These are phyloP conservation scores for Scedosporium apiospermum DNA, from an alignment of 2,329 filamentous ascomycete species.

Conservation along the genomic window DNA sequence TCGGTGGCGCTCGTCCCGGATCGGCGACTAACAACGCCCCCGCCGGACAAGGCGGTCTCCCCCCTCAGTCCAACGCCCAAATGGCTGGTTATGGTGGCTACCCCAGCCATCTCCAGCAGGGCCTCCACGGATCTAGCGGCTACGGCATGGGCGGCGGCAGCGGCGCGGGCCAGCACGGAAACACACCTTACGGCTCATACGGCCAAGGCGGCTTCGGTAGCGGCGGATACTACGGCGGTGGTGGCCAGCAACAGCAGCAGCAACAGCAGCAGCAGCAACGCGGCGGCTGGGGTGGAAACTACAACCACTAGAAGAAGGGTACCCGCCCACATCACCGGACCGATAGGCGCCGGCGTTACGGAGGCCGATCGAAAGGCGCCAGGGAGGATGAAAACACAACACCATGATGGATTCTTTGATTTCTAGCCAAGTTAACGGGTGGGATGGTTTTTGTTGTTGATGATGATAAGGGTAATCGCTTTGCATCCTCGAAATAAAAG, in stretches of 20 bases:
- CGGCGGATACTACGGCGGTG: conserved; percentile 35
- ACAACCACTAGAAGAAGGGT: conserved; percentile 30
- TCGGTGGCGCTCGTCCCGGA: conserved; percentile 46
- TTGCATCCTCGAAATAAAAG: not conserved
- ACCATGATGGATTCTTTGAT: not conserved
- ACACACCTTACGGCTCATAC: conserved; percentile 38
- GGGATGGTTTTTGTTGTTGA: not conserved
- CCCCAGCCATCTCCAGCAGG: conserved; percentile 44
- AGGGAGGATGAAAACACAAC: not conserved
- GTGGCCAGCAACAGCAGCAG: conserved; percentile 23
- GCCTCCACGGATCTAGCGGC: conserved; percentile 42
- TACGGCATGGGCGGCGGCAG: conserved; percentile 45
- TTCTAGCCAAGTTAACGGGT: not conserved
- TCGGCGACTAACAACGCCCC: conserved; percentile 46
- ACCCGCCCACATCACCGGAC: not conserved
- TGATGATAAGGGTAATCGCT: not conserved
- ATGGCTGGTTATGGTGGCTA: conserved; percentile 48
- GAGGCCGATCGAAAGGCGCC: not conserved
- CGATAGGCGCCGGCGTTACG: not conserved
- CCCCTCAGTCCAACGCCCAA: conserved; percentile 46
- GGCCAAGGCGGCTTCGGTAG: conserved; percentile 34
- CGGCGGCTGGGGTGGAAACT: conserved; percentile 52
- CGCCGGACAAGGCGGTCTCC: conserved; percentile 41
- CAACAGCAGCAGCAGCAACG: conserved; percentile 39
- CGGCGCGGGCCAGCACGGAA: conserved; percentile 41